phyloP scores from a whole-genome alignment of 1,284 basidiomycete genomes.

The Mycosarcoma mackinlayi region DNA sequence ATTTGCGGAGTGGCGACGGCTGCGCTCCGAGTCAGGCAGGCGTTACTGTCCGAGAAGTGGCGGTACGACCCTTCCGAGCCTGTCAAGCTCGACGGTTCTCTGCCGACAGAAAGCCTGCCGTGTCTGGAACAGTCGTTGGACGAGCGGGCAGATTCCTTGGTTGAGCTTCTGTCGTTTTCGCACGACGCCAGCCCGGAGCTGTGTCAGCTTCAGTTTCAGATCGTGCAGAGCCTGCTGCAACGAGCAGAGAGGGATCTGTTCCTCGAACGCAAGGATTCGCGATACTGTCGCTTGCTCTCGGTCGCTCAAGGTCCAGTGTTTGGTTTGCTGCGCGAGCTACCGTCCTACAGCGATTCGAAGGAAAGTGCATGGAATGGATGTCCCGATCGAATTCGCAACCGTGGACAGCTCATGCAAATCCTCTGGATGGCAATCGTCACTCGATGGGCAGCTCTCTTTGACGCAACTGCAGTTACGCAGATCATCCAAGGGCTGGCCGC shows the following conservation, averaged over 20 bases:
- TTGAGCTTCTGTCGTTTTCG: constrained; percentile 16
- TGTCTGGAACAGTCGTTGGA: constrained; percentile 35
- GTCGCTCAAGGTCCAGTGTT: constrained; percentile 2
- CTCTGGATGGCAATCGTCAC: constrained; percentile 50
- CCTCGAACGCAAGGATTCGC: constrained; percentile 9
- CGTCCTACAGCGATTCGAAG: background rate
- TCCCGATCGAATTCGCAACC: constrained; percentile 1
- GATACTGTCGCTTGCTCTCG: constrained; percentile 26
- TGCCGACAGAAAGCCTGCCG: constrained; percentile 26
- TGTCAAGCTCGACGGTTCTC: constrained; percentile 43
- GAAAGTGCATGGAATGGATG: constrained; percentile 20
- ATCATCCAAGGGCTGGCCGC: constrained; percentile 19
- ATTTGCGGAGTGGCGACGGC: constrained; percentile 28
- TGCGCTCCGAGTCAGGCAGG: constrained; percentile 31
- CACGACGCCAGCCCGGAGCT: background rate
- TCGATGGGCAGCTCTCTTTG: constrained; percentile 44
- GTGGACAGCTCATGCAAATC: constrained; percentile 27
- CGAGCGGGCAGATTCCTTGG: constrained; percentile 27
- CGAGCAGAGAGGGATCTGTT: constrained; percentile 39
- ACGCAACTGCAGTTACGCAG: constrained; percentile 11
- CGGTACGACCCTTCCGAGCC: constrained; percentile 39
- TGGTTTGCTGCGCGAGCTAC: constrained; percentile 8
- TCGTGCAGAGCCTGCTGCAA: constrained; percentile 35
- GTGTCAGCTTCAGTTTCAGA: constrained; percentile 28
- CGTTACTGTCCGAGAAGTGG: constrained; percentile 41